Conservation (phyloP, 2,329 filamentous ascomycete genomes). For the Ophiocordyceps robertsii region DNA sequence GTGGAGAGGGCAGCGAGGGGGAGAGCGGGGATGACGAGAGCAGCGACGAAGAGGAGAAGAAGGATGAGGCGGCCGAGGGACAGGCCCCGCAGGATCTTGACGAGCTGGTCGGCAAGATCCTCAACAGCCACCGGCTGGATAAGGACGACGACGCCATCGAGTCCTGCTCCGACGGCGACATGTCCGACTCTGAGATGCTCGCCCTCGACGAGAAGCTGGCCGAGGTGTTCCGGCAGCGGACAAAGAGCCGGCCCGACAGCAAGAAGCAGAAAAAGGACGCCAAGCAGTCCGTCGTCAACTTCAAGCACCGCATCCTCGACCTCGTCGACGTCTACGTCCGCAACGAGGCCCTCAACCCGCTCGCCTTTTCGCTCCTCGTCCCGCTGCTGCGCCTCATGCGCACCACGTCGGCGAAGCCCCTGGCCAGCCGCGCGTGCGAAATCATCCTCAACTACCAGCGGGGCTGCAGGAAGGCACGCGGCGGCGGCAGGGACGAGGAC, state of each 20-base stretch:
- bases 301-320: slow-evolving; percentile 89
- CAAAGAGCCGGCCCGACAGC: slow-evolving; percentile 47
- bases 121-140: slow-evolving; percentile 56
- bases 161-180: slow-evolving; percentile 58
- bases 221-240: slow-evolving; percentile 71
- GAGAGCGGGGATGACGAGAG: slow-evolving; percentile 29
- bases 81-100: slow-evolving; percentile 43
- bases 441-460: slow-evolving; percentile 62
- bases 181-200: slow-evolving; percentile 96
- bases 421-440: slow-evolving; percentile 59
- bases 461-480: slow-evolving; percentile 42
- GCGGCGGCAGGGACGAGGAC: slow-evolving; percentile 7
- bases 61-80: slow-evolving; percentile 24
- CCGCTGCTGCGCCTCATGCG: slow-evolving; percentile 67
- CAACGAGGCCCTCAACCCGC: slow-evolving; percentile 54
- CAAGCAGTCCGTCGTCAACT: slow-evolving; percentile 78
- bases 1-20: slow-evolving; percentile 28
- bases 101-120: slow-evolving; percentile 61
- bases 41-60: slow-evolving; percentile 23
- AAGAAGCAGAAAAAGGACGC: slow-evolving; percentile 82
- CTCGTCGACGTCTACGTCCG: slow-evolving; percentile 76
- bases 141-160: slow-evolving; percentile 42
- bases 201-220: slow-evolving; percentile 70
- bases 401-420: slow-evolving; percentile 61
- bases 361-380: slow-evolving; percentile 57